A percentile compares a stretch with the other conserved stretches of the same genome.
These are phyloP conservation scores for Penicillium soppii DNA, from an alignment of 495 filamentous ascomycete species.

Conservation along the genomic window DNA sequence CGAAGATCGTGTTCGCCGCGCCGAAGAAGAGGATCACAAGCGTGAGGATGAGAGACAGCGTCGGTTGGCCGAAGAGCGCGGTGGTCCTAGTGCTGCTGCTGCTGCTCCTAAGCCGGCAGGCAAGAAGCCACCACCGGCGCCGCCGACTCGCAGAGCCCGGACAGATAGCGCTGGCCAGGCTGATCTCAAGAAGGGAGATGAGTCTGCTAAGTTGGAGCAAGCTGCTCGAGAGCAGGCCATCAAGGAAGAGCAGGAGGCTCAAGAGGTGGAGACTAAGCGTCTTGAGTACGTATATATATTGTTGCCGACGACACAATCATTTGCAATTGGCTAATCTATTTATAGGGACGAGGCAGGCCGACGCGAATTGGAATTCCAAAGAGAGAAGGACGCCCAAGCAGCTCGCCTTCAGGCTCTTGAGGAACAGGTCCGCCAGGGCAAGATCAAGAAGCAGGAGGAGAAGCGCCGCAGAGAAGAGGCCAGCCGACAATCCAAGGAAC, in stretches of 20 bases:
- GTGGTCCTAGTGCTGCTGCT: conserved; percentile 57
- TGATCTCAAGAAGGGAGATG: conserved; percentile 58
- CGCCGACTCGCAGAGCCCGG: conserved; percentile 71
- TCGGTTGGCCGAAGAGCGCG: conserved; percentile 79
- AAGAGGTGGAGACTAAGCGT: conserved; percentile 68
- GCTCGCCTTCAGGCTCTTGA: conserved; percentile 85
- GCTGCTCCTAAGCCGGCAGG: conserved; percentile 50
- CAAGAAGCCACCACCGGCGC: conserved; percentile 85
- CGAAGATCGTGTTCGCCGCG: conserved; percentile 79
- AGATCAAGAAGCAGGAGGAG: conserved; percentile 96
- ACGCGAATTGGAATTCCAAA: conserved; percentile 76
- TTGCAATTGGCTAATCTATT: conserved; percentile 29
- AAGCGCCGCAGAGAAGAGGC: conserved; percentile 88
- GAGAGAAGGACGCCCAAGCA: conserved; percentile 77
- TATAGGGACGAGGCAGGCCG: conserved; percentile 70
- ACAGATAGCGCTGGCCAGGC: conserved; percentile 60
- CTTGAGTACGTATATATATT: conserved; percentile 73
- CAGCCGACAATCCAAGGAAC: conserved; percentile 79
- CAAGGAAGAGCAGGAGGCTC: conserved; percentile 71
- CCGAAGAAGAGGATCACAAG: conserved; percentile 93
- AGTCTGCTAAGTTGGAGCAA: conserved; percentile 49
- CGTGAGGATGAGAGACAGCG: conserved; percentile 85
- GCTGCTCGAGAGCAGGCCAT: conserved; percentile 58
- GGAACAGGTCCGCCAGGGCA: conserved; percentile 89
- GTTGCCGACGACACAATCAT: conserved; percentile 7